Conservation (phyloP, 2,329 filamentous ascomycete species). For the Aspergillus fructus region DNA sequence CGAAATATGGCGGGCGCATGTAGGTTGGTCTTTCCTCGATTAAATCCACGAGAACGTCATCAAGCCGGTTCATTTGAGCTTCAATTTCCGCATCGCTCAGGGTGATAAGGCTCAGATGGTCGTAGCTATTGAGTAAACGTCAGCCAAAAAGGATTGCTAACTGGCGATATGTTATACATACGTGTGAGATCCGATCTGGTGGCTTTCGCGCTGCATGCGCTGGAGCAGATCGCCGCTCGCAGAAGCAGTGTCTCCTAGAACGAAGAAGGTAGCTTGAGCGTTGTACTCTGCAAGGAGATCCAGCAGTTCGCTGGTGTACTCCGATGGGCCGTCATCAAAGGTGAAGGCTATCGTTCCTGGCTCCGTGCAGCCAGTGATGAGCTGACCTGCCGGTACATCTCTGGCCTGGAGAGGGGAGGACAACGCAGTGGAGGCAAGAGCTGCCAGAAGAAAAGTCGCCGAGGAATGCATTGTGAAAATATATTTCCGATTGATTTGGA, state of each 20-base stretch:
- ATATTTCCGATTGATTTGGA: background rate
- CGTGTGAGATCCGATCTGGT: conserved; percentile 50
- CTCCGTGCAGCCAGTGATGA: conserved; percentile 39
- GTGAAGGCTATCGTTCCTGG: conserved; percentile 62
- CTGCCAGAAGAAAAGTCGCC: background rate
- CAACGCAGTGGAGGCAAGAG: background rate
- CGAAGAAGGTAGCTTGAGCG: conserved; percentile 65
- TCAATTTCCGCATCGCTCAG: conserved; percentile 32
- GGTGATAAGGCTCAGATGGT: conserved; percentile 38
- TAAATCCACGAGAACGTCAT: conserved; percentile 39
- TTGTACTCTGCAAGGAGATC: conserved; percentile 56
- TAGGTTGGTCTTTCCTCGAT: conserved; percentile 48
- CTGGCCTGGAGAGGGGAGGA: background rate
- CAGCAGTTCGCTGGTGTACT: conserved; percentile 58
- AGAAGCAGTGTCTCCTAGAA: conserved; percentile 44
- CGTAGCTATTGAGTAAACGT: conserved; percentile 30
- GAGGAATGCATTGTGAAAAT: background rate
- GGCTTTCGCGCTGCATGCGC: conserved; percentile 37
- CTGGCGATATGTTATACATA: conserved; percentile 15
- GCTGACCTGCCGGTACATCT: conserved; percentile 35
- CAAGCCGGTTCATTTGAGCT: conserved; percentile 42
- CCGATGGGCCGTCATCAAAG: conserved; percentile 64
- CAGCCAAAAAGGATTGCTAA: background rate
- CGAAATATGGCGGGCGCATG: conserved; percentile 48
- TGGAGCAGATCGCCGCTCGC: conserved; percentile 26